Evolutionary conservation across 805 yeast genomes (phyloP).

Genomic region (Candida incommunis): DNA sequence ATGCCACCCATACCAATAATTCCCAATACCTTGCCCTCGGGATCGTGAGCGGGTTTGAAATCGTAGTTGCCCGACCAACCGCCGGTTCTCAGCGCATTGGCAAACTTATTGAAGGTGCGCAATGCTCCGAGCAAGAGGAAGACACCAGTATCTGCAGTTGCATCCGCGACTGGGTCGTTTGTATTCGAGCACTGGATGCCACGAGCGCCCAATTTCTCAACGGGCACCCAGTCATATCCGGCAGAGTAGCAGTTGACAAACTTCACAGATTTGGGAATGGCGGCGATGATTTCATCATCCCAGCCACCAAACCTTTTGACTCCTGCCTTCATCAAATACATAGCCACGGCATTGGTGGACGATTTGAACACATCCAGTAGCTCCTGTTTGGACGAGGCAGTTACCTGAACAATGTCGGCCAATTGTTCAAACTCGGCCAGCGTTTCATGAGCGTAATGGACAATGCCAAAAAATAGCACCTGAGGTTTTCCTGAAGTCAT

Average conservation of each 20-base stretch:
- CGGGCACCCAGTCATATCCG: slow-evolving; percentile 44
- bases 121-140: slow-evolving; percentile 35
- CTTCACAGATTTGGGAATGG: slow-evolving; percentile 24
- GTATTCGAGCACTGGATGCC: slow-evolving; percentile 38
- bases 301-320: slow-evolving; percentile 25
- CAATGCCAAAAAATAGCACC: background rate
- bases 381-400: slow-evolving; percentile 10
- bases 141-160: slow-evolving; percentile 43
- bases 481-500: no score
- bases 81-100: slow-evolving; percentile 28
- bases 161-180: slow-evolving; percentile 37
- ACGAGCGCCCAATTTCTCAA: slow-evolving; percentile 25
- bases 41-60: slow-evolving; percentile 30
- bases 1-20: slow-evolving; percentile 52
- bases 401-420: slow-evolving; percentile 6
- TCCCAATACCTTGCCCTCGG: slow-evolving; percentile 36
- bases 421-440: slow-evolving; percentile 4
- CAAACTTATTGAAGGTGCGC: slow-evolving; percentile 31
- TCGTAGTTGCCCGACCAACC: slow-evolving; percentile 29
- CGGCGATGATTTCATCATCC: slow-evolving; percentile 27
- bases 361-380: slow-evolving; percentile 5
- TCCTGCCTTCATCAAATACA: background rate
- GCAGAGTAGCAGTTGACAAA: slow-evolving; percentile 36
- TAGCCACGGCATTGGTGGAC: background rate
- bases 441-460: background rate